Evolutionary conservation across 352 stramenopile species (phyloP), one percentile per base, ranked within the genome.

Genomic region (Thalassiosira ordinaria): DNA sequence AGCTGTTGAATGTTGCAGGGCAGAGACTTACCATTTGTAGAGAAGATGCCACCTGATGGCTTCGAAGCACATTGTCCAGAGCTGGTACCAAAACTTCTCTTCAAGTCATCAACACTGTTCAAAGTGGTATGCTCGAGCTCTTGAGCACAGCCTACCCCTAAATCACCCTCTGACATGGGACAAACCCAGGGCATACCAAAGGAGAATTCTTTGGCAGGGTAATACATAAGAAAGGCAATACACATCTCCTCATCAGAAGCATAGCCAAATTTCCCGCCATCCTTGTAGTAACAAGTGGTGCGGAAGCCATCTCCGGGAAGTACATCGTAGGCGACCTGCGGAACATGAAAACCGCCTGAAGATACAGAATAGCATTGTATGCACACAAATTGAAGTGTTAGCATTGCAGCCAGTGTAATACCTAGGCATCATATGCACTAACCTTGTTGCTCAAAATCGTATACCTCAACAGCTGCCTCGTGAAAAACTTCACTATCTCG

Each of bases 231-330:
- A 49, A 84, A 90, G 0, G 60, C 53, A 26, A 88, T 82, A 41
- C 84, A 90, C 84, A 90, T 90, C 68, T 90, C 80, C 33, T 90
- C 71, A 11, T 61, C 2, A 11, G 64, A 79, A 7, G 29, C 46
- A 11, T 78, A 22, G 53, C 74, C 77, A 71, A 88, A 90, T 60
- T 18, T 33, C 8, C 2, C 20, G 0, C 35, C 56, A 64, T 79
- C 60, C 20, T 79, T 49, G 52, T 85, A 90, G 29, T 75, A 80
- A 63, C 80, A 90, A 22, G 68, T 74, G n/a, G 73, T 83, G 14
- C 46, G 41, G 33, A 87, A 85, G 0, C 29, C 51, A 59, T 90
- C 84, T 47, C 84, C 84, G 8, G 76, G 63, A 31, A 72, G 13
- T 22, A 90, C 41, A n/a, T 56, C 46, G 47, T 80, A 90, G 9